Evolutionary conservation across 768 basidiomycete genomes (phyloP).

Genomic region (Phanerochaete sordida): DNA sequence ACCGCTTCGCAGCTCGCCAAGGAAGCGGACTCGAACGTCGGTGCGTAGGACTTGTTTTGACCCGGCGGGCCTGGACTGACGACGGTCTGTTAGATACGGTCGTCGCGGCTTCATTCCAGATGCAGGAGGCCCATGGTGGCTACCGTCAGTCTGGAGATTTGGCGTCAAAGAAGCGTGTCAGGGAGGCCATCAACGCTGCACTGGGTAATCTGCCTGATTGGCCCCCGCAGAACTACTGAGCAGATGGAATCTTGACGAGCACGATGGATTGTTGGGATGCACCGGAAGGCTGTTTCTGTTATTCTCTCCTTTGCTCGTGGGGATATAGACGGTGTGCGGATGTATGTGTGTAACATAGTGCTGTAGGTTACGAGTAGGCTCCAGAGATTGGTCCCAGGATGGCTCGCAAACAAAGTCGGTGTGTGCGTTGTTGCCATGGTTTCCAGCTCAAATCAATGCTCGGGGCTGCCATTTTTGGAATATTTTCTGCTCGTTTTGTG

Average conservation of each 20-base stretch:
- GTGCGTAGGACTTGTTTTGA: conserved; percentile 16
- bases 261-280: background rate
- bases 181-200: conserved; percentile 77
- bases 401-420: background rate
- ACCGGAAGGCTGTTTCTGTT: no score
- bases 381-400: background rate
- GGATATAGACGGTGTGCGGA: no score
- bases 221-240: conserved; percentile 41
- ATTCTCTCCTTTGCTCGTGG: no score
- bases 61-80: background rate
- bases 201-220: conserved; percentile 70
- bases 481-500: background rate
- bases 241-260: background rate
- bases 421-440: conserved; percentile 3
- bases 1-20: conserved; percentile 21
- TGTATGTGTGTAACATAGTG: background rate
- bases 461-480: background rate
- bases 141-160: conserved; percentile 73
- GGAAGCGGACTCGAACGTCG: conserved; percentile 26
- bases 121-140: conserved; percentile 67
- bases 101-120: conserved; percentile 69
- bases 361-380: background rate
- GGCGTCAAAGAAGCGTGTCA: conserved; percentile 70
- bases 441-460: background rate
- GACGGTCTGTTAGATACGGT: conserved; percentile 49